Conservation (phyloP, 1,284 basidiomycete species). For the Austroboletus novae-zelandiae region DNA sequence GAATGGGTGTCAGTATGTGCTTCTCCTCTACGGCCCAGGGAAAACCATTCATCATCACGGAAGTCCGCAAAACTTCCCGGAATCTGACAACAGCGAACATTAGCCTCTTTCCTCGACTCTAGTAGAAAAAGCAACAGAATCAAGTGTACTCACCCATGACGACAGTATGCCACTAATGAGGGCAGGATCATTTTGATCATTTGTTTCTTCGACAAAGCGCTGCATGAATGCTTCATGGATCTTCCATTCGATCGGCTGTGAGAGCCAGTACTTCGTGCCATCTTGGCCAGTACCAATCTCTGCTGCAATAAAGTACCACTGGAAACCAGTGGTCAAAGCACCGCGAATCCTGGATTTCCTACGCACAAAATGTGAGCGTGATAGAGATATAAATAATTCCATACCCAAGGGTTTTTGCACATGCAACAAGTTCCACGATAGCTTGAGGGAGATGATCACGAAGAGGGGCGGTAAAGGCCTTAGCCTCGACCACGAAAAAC, state of each 20-base stretch:
- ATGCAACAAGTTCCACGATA: not conserved
- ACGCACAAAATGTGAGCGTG: not conserved
- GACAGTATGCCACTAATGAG: constrained; percentile 1
- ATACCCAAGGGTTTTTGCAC: not conserved
- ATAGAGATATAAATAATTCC: not conserved
- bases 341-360: not conserved
- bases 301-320: not conserved
- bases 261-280: not conserved
- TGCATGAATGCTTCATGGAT: not conserved
- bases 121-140: not conserved
- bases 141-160: not conserved
- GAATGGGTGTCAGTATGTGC: constrained; percentile 72
- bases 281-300: not conserved
- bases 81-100: not conserved
- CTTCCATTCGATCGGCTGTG: not conserved
- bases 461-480: not conserved
- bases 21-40: no score
- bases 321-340: not conserved
- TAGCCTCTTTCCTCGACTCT: not conserved
- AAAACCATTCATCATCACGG: constrained; percentile 3
- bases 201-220: not conserved
- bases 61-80: not conserved
- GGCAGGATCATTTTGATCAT: not conserved
- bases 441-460: not conserved
- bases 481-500: not conserved